A percentile compares a stretch with the other conserved stretches of the same genome.
phyloP scores from a whole-genome alignment of 345 rosid species.

The Aquilaria malaccensis region DNA sequence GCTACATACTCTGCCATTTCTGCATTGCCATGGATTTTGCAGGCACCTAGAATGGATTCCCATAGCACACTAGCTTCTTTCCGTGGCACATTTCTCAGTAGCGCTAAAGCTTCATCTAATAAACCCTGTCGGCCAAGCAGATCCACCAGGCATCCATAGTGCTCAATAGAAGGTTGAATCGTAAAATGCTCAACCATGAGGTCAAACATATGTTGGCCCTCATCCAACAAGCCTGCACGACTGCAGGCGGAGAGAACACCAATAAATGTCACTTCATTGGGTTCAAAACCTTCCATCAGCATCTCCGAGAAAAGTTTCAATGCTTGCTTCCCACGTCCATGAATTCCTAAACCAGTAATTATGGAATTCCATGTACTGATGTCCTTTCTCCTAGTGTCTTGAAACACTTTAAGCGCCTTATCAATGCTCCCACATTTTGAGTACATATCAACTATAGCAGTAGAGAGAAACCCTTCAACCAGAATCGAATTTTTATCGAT shows the following conservation, averaged over 20 bases:
- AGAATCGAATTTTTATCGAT: constrained; percentile 29
- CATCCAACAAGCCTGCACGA: constrained; percentile 42
- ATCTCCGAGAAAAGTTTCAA: constrained; percentile 42
- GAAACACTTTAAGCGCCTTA: constrained; percentile 42
- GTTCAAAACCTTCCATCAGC: constrained; percentile 34
- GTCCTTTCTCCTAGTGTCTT: constrained; percentile 26
- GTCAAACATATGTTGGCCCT: constrained; percentile 30
- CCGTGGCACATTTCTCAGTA: constrained; percentile 22
- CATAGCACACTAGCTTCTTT: constrained; percentile 23
- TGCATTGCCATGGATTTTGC: constrained; percentile 33
- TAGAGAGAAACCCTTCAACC: constrained; percentile 32
- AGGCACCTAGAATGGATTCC: constrained; percentile 34
- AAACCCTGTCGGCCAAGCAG: constrained; percentile 37
- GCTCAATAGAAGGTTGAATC: constrained; percentile 40
- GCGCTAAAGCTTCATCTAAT: constrained; percentile 33
- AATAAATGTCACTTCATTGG: constrained; percentile 33
- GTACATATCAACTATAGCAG: constrained; percentile 50
- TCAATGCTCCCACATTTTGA: constrained; percentile 46
- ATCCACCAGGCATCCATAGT: constrained; percentile 48
- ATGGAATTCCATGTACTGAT: constrained; percentile 47
- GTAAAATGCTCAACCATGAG: constrained; percentile 32
- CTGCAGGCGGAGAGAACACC: constrained; percentile 46
- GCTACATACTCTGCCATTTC: constrained; percentile 36
- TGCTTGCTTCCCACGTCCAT: constrained; percentile 35
- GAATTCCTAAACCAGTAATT: constrained; percentile 39